These are phyloP conservation scores for Pluteus cervinus DNA, from an alignment of 768 basidiomycete genomes.

Conservation along the genomic window DNA sequence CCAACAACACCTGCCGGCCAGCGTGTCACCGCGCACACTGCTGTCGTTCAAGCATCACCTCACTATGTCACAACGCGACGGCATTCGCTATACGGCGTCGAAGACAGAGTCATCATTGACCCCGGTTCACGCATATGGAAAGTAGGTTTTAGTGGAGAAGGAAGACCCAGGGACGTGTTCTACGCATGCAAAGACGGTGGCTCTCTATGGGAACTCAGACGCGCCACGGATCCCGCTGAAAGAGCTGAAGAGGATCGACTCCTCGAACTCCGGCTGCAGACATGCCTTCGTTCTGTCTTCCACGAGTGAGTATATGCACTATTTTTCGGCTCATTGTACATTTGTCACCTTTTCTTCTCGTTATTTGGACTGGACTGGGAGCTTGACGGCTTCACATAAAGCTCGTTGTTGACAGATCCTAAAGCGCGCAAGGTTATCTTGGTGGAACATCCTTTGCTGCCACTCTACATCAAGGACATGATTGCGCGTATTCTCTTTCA, in stretches of 20 bases:
- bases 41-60: slow-evolving; percentile 63
- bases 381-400: slow-evolving; percentile 24
- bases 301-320: slow-evolving; percentile 63
- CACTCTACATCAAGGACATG: slow-evolving; percentile 81
- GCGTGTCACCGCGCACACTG: slow-evolving; percentile 38
- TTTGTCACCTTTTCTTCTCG: slow-evolving; percentile 8
- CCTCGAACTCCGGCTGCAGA: slow-evolving; percentile 65
- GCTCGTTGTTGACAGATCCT: slow-evolving; percentile 89
- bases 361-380: too few relatives aligned
- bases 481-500: slow-evolving; percentile 85
- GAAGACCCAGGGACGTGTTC: slow-evolving; percentile 85
- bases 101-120: slow-evolving; percentile 93
- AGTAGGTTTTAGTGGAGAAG: slow-evolving; percentile 96
- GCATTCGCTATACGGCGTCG: slow-evolving; percentile 94
- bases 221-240: slow-evolving; percentile 46
- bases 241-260: slow-evolving; percentile 70
- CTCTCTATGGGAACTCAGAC: slow-evolving; percentile 56
- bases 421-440: slow-evolving; percentile 93
- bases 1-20: slow-evolving; percentile 54
- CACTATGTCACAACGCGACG: slow-evolving; percentile 81
- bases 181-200: slow-evolving; percentile 36
- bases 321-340: too few relatives aligned
- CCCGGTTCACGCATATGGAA: slow-evolving; percentile 94
- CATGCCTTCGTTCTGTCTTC: slow-evolving; percentile 70
- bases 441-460: slow-evolving; percentile 84